Evolutionary conservation across 768 basidiomycete species (phyloP), one percentile per base, ranked within the genome.

Genomic region (Agaricus sinodeliciosus): DNA sequence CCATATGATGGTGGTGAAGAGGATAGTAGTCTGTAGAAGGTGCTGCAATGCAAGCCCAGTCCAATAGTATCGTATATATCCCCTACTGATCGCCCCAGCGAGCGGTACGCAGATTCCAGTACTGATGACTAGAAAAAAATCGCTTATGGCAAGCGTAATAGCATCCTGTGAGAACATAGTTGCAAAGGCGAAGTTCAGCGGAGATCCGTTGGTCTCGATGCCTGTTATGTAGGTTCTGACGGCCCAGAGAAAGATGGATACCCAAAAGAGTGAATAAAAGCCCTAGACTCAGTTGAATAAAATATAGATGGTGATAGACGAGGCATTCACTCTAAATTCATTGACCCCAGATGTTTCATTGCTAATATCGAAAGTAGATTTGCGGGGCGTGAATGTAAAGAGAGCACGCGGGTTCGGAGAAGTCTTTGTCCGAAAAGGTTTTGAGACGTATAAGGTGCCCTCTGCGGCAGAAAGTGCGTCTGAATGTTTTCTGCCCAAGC

Each of bases 211-310:
- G n/a, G 76, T 74, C 63, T 93, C 86, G 58, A 87, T 82, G 64
- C 84, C 84, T 47, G 76, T 78, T 48, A 91, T 72, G 67, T 90
- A 91, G 3, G 88, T 89, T 59, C 85, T 78, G 37, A 93, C 64
- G 9, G 85, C 80, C 63, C 92, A 84, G 46, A 95, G 78, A 60
- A 90, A 93, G 58, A 94, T 80, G 18, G 85, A 85, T 51, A 90
- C 82, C 84, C 96, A 98, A 71, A 98, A 98, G 46, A 98, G 78
- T 3, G 88, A 82, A 68, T 93, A 97, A 73, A 98, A 98, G 1
- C 95, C 95, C 85, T 89, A 60, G 12, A 19, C 35, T n/a, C 25
- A 55, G 18, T 55, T 49, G 41, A 57, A 36, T 54, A 48, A 44
- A 41, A 41, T 26, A 36, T 28, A 39, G 28, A 22, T 12, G 31